Evolutionary conservation across 2,329 filamentous ascomycete species (phyloP).

Genomic region (Chaetomium olivaceum): DNA sequence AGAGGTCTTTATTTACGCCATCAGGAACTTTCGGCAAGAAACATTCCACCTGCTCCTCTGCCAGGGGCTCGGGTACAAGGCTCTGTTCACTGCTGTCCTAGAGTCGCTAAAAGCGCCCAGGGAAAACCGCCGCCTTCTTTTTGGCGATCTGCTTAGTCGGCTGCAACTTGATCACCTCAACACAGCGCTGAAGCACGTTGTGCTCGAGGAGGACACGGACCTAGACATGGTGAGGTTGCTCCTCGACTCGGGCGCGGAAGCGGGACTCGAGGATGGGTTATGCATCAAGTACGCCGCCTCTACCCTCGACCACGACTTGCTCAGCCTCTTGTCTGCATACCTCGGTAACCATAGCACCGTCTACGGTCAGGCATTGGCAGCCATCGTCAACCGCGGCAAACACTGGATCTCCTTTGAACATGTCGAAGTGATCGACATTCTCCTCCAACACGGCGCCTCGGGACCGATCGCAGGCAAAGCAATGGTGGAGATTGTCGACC

Average conservation of each 20-base stretch:
- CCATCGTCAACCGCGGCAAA: conserved; percentile 28
- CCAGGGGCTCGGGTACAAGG: conserved; percentile 30
- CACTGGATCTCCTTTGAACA: conserved; percentile 34
- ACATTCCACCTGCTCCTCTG: conserved; percentile 31
- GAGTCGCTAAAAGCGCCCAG: conserved; percentile 28
- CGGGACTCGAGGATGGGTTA: conserved; percentile 31
- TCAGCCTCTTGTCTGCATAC: conserved; percentile 29
- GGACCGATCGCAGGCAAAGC: conserved; percentile 26
- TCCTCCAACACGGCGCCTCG: conserved; percentile 31
- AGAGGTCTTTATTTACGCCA: conserved; percentile 33
- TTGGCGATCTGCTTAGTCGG: conserved; percentile 25
- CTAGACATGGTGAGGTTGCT: conserved; percentile 28
- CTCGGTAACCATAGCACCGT: conserved; percentile 22
- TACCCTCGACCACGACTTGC: conserved; percentile 27
- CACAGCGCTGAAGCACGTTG: conserved; percentile 30
- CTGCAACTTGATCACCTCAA: conserved; percentile 34
- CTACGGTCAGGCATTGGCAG: conserved; percentile 29
- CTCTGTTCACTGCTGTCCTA: conserved; percentile 29
- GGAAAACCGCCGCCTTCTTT: conserved; percentile 20
- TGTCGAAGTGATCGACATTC: conserved; percentile 31
- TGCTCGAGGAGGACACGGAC: conserved; percentile 29
- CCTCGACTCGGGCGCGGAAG: conserved; percentile 32
- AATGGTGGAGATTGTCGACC: conserved; percentile 31
- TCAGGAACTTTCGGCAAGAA: conserved; percentile 29
- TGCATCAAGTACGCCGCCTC: conserved; percentile 33